phyloP scores from a whole-genome alignment of 1,139 yeast species.

The Pichia sp. region DNA sequence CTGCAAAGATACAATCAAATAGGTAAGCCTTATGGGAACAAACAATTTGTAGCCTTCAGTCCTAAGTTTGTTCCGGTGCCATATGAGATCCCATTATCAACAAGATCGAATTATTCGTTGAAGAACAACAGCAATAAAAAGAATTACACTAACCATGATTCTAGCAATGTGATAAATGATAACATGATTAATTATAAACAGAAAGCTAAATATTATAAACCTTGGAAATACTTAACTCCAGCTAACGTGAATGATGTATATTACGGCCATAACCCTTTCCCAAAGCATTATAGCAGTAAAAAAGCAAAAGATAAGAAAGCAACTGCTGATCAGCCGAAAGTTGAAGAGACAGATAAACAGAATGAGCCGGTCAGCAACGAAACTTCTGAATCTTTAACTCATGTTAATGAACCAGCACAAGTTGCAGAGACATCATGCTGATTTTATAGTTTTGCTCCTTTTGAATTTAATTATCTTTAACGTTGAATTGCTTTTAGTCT shows the following conservation, averaged over 20 bases:
- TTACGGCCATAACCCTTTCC: constrained; percentile 18
- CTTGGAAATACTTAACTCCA: not conserved
- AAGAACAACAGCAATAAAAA: constrained; percentile 4
- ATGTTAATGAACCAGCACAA: not conserved
- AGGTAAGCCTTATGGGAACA: not conserved
- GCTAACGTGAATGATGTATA: not conserved
- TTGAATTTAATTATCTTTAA: not conserved
- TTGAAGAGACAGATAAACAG: not conserved
- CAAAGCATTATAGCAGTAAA: constrained; percentile 3
- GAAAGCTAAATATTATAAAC: not conserved
- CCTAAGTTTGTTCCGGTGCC: constrained; percentile 7
- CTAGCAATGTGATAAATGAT: not conserved
- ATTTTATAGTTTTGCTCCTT: not conserved
- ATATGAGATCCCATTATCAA: constrained; percentile 7
- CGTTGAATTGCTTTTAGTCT: not conserved
- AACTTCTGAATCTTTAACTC: not conserved
- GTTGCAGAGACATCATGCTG: not conserved
- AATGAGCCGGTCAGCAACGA: not conserved
- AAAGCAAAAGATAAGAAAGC: not conserved
- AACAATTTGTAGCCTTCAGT: not conserved
- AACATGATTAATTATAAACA: not conserved
- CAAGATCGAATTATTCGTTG: constrained; percentile 9
- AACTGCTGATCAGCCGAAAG: not conserved
- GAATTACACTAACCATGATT: not conserved
- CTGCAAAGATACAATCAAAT: not conserved